phyloP scores from a whole-genome alignment of 176 grass and related monocot species.

The Aegilops longissima region DNA sequence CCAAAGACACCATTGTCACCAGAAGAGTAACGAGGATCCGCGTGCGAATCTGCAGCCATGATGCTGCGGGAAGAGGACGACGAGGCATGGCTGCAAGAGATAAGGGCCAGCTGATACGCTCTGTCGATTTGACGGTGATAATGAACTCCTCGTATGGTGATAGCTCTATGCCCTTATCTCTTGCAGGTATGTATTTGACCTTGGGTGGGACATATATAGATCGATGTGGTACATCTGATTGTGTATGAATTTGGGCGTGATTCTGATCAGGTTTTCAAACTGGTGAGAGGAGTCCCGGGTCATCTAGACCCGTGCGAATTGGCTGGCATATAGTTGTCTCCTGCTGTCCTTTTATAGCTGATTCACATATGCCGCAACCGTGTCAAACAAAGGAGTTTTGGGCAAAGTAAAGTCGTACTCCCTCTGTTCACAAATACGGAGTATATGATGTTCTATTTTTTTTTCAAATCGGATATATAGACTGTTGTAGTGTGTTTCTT shows the following conservation, averaged over 20 bases:
- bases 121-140: not conserved
- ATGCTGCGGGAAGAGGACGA: not conserved
- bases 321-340: not conserved
- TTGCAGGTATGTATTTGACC: not conserved
- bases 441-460: no score
- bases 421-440: no score
- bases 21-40: not conserved
- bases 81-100: not conserved
- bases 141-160: not conserved
- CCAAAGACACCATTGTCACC: not conserved
- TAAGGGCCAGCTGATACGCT: not conserved
- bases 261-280: conserved; percentile 9
- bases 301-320: not conserved
- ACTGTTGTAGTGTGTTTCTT: no score
- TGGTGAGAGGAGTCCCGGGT: not conserved
- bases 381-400: not conserved
- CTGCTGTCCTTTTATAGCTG: not conserved
- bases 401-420: not conserved
- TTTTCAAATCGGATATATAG: no score
- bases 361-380: not conserved
- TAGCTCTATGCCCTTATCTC: not conserved
- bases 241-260: not conserved
- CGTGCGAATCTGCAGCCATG: not conserved
- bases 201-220: not conserved
- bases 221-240: not conserved